Percentiles rank a stretch among this genome's conserved stretches.
Evolutionary conservation across 345 rosid genomes (phyloP).

Genomic region (Odontarrhena argentea): DNA sequence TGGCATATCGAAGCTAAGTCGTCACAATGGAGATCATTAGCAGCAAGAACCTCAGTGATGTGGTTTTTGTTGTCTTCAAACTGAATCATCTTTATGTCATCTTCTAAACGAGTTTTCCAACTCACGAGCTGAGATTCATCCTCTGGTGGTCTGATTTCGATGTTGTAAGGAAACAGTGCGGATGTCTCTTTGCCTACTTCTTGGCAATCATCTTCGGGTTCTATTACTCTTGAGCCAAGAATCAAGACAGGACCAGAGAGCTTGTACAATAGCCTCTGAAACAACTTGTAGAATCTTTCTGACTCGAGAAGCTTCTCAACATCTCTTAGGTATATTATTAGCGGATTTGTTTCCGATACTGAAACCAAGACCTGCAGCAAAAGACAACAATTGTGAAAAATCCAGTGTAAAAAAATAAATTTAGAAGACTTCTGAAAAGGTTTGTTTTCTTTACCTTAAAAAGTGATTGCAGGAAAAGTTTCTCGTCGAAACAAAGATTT

Average conservation of each 20-base stretch:
- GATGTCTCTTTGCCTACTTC: slow-evolving; percentile 60
- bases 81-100: slow-evolving; percentile 81
- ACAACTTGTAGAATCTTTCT: slow-evolving; percentile 62
- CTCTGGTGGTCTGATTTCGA: slow-evolving; percentile 75
- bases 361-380: slow-evolving; percentile 67
- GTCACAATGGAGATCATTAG: slow-evolving; percentile 88
- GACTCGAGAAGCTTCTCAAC: slow-evolving; percentile 81
- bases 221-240: slow-evolving; percentile 80
- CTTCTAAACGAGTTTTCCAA: slow-evolving; percentile 86
- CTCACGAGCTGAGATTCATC: slow-evolving; percentile 68
- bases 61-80: slow-evolving; percentile 89
- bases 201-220: slow-evolving; percentile 58
- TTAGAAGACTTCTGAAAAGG: neutral
- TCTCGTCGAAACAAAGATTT: slow-evolving; percentile 83
- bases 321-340: slow-evolving; percentile 82
- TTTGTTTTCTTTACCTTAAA: slow-evolving; percentile 61
- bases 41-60: slow-evolving; percentile 88
- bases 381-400: neutral
- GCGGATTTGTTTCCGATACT: slow-evolving; percentile 57
- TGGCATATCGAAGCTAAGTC: slow-evolving; percentile 80
- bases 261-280: slow-evolving; percentile 65
- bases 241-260: slow-evolving; percentile 75
- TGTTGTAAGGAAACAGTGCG: slow-evolving; percentile 71
- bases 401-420: neutral
- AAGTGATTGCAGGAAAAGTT: slow-evolving; percentile 76